Percentiles rank a stretch among this genome's conserved stretches.
Evolutionary conservation across 2,329 filamentous ascomycete species (phyloP).

Genomic region (Talaromyces amestolkiae): DNA sequence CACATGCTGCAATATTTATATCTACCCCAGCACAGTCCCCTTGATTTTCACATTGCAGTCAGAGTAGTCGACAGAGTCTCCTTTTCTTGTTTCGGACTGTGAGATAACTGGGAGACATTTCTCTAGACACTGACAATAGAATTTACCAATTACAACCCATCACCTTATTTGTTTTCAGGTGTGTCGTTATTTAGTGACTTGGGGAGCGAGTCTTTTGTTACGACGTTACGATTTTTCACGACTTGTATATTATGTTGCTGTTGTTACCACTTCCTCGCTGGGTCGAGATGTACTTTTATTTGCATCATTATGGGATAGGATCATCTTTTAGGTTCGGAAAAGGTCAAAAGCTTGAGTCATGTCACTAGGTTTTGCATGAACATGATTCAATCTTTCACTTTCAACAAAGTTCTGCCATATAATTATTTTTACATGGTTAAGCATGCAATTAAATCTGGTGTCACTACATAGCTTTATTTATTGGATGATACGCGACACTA

Average conservation of each 20-base stretch:
- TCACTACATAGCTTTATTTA: neutral
- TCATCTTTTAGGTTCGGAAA: neutral
- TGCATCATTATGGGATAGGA: conserved; percentile 13
- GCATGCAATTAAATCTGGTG: neutral
- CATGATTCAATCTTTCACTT: neutral
- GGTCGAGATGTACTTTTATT: conserved; percentile 7
- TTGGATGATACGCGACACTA: neutral
- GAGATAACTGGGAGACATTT: conserved; percentile 17
- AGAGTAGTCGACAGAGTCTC: conserved; percentile 16
- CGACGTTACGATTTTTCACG: conserved; percentile 15
- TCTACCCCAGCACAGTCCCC: neutral
- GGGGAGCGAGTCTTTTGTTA: neutral
- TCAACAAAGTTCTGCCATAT: neutral
- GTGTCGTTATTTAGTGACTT: neutral
- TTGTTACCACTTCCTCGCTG: conserved; percentile 5
- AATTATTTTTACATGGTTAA: neutral
- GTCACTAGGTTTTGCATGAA: neutral
- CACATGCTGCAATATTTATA: conserved; percentile 4
- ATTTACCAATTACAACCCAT: conserved; percentile 10
- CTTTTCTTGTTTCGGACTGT: conserved; percentile 6
- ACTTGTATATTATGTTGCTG: neutral
- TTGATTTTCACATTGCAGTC: conserved; percentile 7
- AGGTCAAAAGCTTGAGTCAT: neutral
- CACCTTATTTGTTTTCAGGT: neutral
- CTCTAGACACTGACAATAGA: conserved; percentile 13